Conservation (phyloP, 2,329 filamentous ascomycete genomes). For the Hymenoscyphus repandus region DNA sequence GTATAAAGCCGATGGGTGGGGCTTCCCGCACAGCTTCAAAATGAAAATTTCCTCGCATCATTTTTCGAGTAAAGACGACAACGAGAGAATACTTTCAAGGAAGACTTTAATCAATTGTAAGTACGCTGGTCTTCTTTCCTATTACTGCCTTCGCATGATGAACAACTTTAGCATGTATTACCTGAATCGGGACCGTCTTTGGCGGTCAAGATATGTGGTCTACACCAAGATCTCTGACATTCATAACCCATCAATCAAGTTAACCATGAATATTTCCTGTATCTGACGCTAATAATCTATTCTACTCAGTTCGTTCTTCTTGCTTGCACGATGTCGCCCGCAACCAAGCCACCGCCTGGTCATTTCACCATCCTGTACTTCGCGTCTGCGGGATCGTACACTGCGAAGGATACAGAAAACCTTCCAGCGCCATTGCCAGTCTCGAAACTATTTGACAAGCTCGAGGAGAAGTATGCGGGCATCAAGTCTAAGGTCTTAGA, state of each 20-base stretch:
- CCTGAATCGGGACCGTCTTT: conserved; percentile 34
- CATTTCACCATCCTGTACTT: conserved; percentile 81
- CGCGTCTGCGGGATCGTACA: conserved; percentile 67
- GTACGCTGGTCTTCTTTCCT: neutral
- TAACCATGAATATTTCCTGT: neutral
- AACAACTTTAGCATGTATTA: conserved; percentile 39
- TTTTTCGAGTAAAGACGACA: neutral
- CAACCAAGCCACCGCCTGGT: conserved; percentile 33
- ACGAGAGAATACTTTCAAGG: too few relatives aligned
- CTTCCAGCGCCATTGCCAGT: conserved; percentile 63
- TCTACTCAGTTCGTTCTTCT: too few relatives aligned
- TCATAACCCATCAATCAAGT: neutral
- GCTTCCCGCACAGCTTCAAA: neutral
- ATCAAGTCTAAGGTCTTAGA: conserved; percentile 63
- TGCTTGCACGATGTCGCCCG: conserved; percentile 11
- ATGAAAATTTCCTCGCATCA: neutral
- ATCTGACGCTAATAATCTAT: too few relatives aligned
- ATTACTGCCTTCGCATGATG: conserved; percentile 27
- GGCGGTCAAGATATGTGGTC: conserved; percentile 48
- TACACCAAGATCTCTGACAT: conserved; percentile 69
- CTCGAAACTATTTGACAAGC: conserved; percentile 54
- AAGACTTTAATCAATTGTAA: too few relatives aligned
- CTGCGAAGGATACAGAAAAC: conserved; percentile 59
- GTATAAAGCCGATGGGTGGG: too few relatives aligned
- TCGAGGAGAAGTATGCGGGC: conserved; percentile 67